Evolutionary conservation across 495 filamentous ascomycete species (phyloP).

Genomic region (Bombardia bombarda): DNA sequence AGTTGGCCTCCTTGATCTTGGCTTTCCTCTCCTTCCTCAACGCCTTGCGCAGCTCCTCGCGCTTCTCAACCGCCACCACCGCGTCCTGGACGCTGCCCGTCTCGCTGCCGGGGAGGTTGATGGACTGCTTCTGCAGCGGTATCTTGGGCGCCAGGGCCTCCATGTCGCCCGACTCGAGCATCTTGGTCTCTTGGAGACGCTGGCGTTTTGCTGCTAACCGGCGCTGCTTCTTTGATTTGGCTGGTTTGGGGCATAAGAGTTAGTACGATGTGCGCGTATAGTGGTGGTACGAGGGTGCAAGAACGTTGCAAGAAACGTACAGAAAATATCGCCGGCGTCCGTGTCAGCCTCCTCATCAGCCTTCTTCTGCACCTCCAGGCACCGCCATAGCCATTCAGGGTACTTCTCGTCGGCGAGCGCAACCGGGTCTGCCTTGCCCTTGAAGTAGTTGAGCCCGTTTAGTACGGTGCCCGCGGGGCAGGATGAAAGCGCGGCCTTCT

Average conservation of each 20-base stretch:
- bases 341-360: constrained; percentile 25
- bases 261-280: no score
- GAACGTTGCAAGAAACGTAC: constrained; percentile 53
- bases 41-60: constrained; percentile 58
- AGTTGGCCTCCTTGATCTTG: constrained; percentile 87
- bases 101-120: constrained; percentile 66
- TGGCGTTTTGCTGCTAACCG: constrained; percentile 57
- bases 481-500: constrained; percentile 23
- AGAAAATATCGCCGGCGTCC: constrained; percentile 57
- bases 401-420: constrained; percentile 80
- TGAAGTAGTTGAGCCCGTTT: constrained; percentile 80
- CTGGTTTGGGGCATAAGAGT: constrained; percentile 27
- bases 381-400: constrained; percentile 82
- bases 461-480: constrained; percentile 65
- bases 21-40: constrained; percentile 66
- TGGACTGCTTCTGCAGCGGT: constrained; percentile 73
- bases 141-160: constrained; percentile 61
- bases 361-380: constrained; percentile 53
- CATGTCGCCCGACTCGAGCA: constrained; percentile 56
- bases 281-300: no score
- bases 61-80: constrained; percentile 47
- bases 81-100: constrained; percentile 50
- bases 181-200: constrained; percentile 54
- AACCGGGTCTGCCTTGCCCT: constrained; percentile 57
- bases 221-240: constrained; percentile 74